Base-by-base conservation (phyloP, 495 filamentous ascomycete species). In the Tricharina praecox region DNA sequence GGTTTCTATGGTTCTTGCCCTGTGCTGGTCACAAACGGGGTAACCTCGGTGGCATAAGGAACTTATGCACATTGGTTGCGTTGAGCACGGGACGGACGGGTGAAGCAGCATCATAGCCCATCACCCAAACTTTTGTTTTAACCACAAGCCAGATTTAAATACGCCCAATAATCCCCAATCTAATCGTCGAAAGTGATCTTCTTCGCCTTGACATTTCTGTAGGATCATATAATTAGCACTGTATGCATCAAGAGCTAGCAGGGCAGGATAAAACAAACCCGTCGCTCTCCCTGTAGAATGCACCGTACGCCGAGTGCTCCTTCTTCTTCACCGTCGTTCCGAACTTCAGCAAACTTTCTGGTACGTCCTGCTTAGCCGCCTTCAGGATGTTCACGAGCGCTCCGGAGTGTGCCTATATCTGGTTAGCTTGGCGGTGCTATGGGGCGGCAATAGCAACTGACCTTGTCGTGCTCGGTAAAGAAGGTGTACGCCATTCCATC, bases 321-420 rank as follows among this genome's bases (percentile, higher is more conserved):
- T 95, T 96, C 72, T 92, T 93, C 73, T 95, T 96, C 24, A 97
- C 90, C 11, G 87, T 95, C n/a, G 82, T 88, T 45, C 90, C 90
- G 52, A 93, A 97, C 59, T 90, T 93, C 51, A 94, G 63, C 28
- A 96, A 65, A 36, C 46, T 80, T 28, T 94, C 84, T 3, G 90
- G 90, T 0, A 97, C 81, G 3, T 77, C 70, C 59, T 96, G 90
- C 41, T 82, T 81, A 3, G 90, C 87, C 8, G 76, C 82, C 61
- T 81, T 85, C 30, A 97, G 70, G 40, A 97, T 85, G 60, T 95
- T 95, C 63, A 95, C 80, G 48, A 97, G 69, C 15, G 50, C 50
- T 9, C 58, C 58, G 11, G 58, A 57, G 46, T 58, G 58, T 25
- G 53, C 20, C 73, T 76, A 49, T 76, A 49, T 30, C 26, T 23